Base-by-base conservation (phyloP, 2,329 filamentous ascomycete genomes). In the Aureobasidium sp. region DNA sequence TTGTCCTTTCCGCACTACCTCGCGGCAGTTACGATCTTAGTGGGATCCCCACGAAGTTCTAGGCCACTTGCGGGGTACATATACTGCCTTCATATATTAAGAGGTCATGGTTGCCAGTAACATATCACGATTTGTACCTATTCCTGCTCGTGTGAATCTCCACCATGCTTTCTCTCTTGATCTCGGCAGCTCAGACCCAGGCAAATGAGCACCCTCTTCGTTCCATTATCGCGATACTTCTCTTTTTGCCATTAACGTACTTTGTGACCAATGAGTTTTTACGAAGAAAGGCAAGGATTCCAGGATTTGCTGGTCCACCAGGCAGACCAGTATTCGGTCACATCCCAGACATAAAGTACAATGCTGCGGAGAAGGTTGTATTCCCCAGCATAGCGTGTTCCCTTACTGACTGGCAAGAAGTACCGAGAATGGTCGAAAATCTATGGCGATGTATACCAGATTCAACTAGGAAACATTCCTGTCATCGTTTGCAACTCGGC, bases 381-480 rank as follows among this genome's bases (percentile, higher is more conserved):
- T 21, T 17, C 4, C 46, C 3, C 21, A 21, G 27, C 13, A 8
- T 13, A 6, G 9, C 8, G 6, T 17, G 29, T 21, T 17, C n/a
- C 7, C 15, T 9, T 17, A 15, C 49, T 51, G 21, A 51, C 74
- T 0, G 70, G 74, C 2, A 74, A 77, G 50, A 74, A 73, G 61
- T 77, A 77, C 60, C 70, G 74, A 10, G 65, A 74, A 59, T 77
- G 75, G 75, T 69, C 72, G 45, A 70, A 71, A 62, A 69, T 64
- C 13, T 75, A 74, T 62, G 75, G 75, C 15, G 68, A 71, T 0
- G 73, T 77, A 10, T 77, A 76, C 49, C 75, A 77, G 63, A 76
- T 78, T n/a, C 73, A 77, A 62, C 69, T 78, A 1, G 75, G 75
- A 19, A 77, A 77, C 33, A 71, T 75, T 38, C 75, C 75, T 0